Evolutionary conservation across 2,329 filamentous ascomycete species (phyloP), one percentile per base, ranked within the genome.

Genomic region (Exophiala xenobiotica): DNA sequence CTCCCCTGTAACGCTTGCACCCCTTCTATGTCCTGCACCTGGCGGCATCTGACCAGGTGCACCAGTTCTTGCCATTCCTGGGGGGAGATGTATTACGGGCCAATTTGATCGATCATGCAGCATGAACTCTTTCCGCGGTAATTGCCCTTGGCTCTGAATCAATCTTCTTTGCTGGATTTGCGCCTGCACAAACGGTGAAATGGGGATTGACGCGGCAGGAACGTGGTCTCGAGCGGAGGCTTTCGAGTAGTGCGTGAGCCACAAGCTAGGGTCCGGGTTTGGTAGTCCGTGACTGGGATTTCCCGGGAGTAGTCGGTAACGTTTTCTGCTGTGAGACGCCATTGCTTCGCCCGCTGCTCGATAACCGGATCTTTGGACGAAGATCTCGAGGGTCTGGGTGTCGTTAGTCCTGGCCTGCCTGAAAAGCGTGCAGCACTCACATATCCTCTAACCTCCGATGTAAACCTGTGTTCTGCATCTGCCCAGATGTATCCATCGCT

Each of bases 401-500:
- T 23, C 46, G 47, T 44, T 43, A 58, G 51, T 52, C 41, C 12
- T 39, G 45, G 31, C 9, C 11, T 40, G 52, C 35, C 12, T 35
- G 33, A 11, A 20, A 81, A 64, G 44, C 78, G 79, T 59, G 81
- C 78, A 31, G 38, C 29, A 54, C 78, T 63, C 76, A 85, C 82
- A 68, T 85, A 87, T 59, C 85, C 85, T 56, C 77, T 74, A 56
- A 85, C 80, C 53, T 95, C 87, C 56, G 90, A 84, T 57, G 85
- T 84, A 61, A 85, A 92, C 37, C 82, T 81, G 46, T 85, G 79
- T 72, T 99, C 92, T 4, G 82, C 80, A 61, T 90, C 87, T 12
- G 85, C 85, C 91, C 91, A 99, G 14, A 96, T 78, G 68, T 91
- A 95, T 40, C 93, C 93, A 74, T 99, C 92, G 27, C 87, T 95